Conservation (phyloP, 208 protist genomes). For the Novymonas esmeraldas region DNA sequence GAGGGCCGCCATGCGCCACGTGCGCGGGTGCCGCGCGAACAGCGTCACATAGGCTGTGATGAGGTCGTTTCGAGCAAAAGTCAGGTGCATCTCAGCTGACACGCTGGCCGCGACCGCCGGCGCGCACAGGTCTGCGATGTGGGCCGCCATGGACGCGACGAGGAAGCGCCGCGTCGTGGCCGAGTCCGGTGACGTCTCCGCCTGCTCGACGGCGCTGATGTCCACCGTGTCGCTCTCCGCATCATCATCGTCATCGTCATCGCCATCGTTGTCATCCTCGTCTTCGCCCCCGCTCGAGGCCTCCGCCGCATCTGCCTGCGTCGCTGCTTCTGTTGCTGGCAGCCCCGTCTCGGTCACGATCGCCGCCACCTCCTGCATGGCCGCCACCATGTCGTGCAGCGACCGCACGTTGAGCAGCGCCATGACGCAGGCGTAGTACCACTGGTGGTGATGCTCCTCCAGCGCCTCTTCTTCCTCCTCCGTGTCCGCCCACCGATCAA, state of each 20-base stretch:
- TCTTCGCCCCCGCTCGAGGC: background rate
- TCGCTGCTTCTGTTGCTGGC: background rate
- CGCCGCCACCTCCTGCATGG: conserved; percentile 22
- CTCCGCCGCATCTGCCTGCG: background rate
- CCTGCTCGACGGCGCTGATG: conserved; percentile 3
- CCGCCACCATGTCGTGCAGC: conserved; percentile 48
- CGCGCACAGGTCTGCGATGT: conserved; percentile 79
- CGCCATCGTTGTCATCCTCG: conserved; percentile 4
- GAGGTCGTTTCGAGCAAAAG: conserved; percentile 64
- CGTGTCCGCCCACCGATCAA: conserved; percentile 20
- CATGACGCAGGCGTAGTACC: conserved; percentile 52
- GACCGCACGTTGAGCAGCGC: conserved; percentile 37
- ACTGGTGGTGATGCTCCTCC: too few species aligned
- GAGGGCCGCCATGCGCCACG: conserved; percentile 63
- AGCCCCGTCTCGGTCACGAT: background rate
- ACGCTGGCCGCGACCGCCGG: conserved; percentile 34
- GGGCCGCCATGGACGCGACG: conserved; percentile 69
- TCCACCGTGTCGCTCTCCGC: conserved; percentile 28
- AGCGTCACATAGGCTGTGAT: conserved; percentile 50
- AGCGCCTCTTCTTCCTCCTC: too few species aligned
- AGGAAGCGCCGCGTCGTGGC: conserved; percentile 39
- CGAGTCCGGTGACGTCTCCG: background rate
- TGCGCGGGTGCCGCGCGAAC: conserved; percentile 43
- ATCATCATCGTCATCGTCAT: conserved; percentile 27
- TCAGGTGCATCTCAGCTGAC: conserved; percentile 48